phyloP scores from a whole-genome alignment of 306 rosid genomes.

The Quercus parvula region DNA sequence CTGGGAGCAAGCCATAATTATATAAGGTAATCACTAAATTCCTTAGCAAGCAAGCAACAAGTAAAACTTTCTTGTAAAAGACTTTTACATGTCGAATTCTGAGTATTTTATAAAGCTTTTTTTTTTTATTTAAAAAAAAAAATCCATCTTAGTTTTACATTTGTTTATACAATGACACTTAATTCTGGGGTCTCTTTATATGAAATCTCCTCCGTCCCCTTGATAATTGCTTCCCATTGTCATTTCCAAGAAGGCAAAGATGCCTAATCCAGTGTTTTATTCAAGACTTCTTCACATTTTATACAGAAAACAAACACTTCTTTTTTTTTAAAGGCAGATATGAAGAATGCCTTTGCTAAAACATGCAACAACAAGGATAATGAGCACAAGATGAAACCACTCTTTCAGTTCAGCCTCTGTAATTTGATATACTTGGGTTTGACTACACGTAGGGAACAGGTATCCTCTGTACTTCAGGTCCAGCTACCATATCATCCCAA shows the following conservation, averaged over 20 bases:
- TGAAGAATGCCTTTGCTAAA: not conserved
- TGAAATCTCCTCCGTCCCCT: not conserved
- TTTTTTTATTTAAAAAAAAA: no score
- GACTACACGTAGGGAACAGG: slow-evolving; percentile 43
- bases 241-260: not conserved
- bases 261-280: no score
- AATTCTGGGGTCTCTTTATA: no score
- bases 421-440: slow-evolving; percentile 11
- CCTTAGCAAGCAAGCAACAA: no score
- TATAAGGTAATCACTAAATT: no score
- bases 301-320: not conserved
- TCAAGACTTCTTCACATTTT: not conserved
- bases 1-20: no score
- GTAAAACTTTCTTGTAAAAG: no score
- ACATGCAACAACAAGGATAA: slow-evolving; percentile 15
- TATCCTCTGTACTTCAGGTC: slow-evolving; percentile 56
- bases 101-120: no score
- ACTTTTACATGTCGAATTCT: no score
- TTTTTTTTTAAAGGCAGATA: slow-evolving; percentile 6
- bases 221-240: not conserved
- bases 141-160: no score
- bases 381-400: slow-evolving; percentile 7
- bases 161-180: no score
- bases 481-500: slow-evolving; percentile 82
- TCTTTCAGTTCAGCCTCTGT: slow-evolving; percentile 17